Base-by-base conservation (phyloP, 768 basidiomycete genomes). In the Sarcomyxa edulis region DNA sequence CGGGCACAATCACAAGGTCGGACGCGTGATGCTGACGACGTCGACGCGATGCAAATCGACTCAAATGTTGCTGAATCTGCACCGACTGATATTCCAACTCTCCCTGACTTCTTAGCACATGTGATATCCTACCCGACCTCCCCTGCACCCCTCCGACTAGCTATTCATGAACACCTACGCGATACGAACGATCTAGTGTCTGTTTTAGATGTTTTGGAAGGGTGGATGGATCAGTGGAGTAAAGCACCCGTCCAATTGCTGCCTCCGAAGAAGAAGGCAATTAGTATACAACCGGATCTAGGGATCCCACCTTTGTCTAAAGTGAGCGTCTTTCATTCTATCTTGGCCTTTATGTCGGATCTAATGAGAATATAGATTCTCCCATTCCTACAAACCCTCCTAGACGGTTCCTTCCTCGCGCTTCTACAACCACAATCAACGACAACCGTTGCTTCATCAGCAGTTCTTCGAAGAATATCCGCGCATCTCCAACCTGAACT, bases 351-450 rank as follows among this genome's bases (percentile, higher is more conserved):
- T n/a, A n/a, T n/a, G n/a, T n/a, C n/a, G n/a, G n/a, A n/a, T n/a
- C n/a, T n/a, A n/a, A n/a, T n/a, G n/a, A n/a, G n/a, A n/a, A 22
- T 40, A 11, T 51, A 86, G 82, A 60, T 79, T 37, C 55, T 81
- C 16, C 46, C 55, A 0, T 83, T 89, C 62, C 52, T 83, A 6
- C 80, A 84, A 58, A 62, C 67, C 5, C 54, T 88, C 39, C 66
- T 91, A 19, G 88, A 91, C 55, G 71, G 85, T 1, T 80, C 75
- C 9, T 86, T 85, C 53, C 66, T 89, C 32, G 59, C 69, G 1
- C 65, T 91, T 15, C 64, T 90, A 9, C 77, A 82, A 43, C n/a
- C n/a, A n/a, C n/a, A n/a, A n/a, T n/a, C n/a, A n/a, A n/a, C n/a
- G n/a, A n/a, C 68, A 87, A 50, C 56, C 70, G 10, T 77, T 79